Base-by-base conservation (phyloP, 2,329 filamentous ascomycete genomes). In the Tolypocladium amazonense region DNA sequence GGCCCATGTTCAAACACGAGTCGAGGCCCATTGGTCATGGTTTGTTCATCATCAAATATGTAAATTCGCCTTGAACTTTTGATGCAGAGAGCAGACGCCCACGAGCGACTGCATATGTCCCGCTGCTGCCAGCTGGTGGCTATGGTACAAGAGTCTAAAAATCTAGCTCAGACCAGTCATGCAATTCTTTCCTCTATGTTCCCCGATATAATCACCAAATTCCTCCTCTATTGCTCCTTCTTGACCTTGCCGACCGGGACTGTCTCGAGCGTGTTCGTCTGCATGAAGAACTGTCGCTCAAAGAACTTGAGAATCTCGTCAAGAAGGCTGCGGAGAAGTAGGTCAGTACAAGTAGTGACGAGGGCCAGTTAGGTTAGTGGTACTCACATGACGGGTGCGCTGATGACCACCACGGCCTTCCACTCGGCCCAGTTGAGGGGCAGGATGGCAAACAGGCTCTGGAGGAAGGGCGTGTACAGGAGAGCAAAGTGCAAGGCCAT, bases 401-500 rank as follows among this genome's bases (percentile, higher is more conserved):
- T 97, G 71, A 97, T 94, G 38, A 81, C 75, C 64, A 97, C 70
- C 55, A 99, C 94, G 23, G 95, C 92, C 76, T 91, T 86, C 94
- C 94, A 99, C 76, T 99, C 94, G 25, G 77, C 80, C 84, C 83
- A 85, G 71, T 93, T 88, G 65, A 99, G 76, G 12, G 94, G 92
- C 63, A 96, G 76, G 65, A 99, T 97, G 43, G 89, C 90, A 78
- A 99, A 99, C 61, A 99, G 77, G 9, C 79, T 80, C 76, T 97
- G 93, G 61, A 99, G 77, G 76, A 96, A 85, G 0, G 95, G 94
- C 2, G 88, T 88, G 76, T 99, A 99, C 43, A 99, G 82, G 56
- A 99, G 87, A 30, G 87, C 90, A 73, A 97, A 97, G 80, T 99
- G 94, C 60, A 99, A 82, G 1, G 85, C 86, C 94, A 99, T 99